Evolutionary conservation across 768 basidiomycete species (phyloP), one percentile per base, ranked within the genome.

Genomic region (Trametes maxima): DNA sequence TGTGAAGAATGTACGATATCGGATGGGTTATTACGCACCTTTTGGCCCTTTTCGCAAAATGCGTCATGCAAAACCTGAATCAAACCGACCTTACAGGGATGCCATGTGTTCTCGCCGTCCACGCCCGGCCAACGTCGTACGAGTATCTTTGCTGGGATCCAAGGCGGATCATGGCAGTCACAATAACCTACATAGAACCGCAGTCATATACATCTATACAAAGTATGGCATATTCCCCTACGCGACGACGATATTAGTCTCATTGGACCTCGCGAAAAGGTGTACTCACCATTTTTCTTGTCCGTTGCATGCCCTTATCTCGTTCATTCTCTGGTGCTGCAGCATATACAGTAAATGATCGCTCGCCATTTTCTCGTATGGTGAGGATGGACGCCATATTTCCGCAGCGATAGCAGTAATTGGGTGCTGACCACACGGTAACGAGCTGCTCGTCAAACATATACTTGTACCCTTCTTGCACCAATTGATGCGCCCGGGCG

Each of bases 401-500:
- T 16, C 95, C 94, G 69, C 93, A 93, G 12, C 87, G 76, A 65
- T 87, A 87, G 71, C 87, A 95, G 71, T 94, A 94, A 69, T 94
- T 95, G 33, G 92, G 92, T 51, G 94, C 94, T 5, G 86, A 88
- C 94, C 94, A 96, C 11, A 96, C 94, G 0, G 94, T 96, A 13
- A 95, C 94, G 19, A 96, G 90, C 64, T 88, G 82, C 63, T 89
- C 85, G 70, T 97, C 92, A 67, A 98, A 97, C 96, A 98, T 96
- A 72, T 95, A 89, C 77, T 98, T 98, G 78, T 85, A 95, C 1
- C 94, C 94, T 74, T 95, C 94, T 73, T 95, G 94, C 1, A 98
- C 96, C 19, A 98, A 87, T 70, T 98, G 96, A 73, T 98, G 96
- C 0, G 96, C 96, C 37, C 96, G 86, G 2, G 95, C 95, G 67